These are phyloP conservation scores for Tardiomyces digboiensis DNA, from an alignment of 1,139 yeast species.

Conservation along the genomic window DNA sequence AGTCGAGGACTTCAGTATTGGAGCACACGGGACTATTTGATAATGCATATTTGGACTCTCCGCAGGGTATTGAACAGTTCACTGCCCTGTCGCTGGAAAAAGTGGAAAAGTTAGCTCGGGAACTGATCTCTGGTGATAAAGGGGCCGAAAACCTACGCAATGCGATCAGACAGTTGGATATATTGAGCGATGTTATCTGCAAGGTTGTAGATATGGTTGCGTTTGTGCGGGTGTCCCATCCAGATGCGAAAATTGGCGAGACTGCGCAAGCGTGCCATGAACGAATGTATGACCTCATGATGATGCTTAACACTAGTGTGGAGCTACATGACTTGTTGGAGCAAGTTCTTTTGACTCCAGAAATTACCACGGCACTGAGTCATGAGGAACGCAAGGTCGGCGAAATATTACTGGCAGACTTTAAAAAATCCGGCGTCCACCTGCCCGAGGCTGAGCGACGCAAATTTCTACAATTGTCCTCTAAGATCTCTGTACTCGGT, in stretches of 20 bases:
- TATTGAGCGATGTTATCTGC: constrained; percentile 80
- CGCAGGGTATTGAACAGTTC: constrained; percentile 63
- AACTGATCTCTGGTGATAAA: constrained; percentile 33
- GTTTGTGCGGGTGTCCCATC: constrained; percentile 84
- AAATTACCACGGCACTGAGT: constrained; percentile 34
- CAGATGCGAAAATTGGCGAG: constrained; percentile 54
- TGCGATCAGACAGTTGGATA: constrained; percentile 64
- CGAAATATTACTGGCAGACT: constrained; percentile 68
- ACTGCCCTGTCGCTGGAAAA: constrained; percentile 49
- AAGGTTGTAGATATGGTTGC: constrained; percentile 93
- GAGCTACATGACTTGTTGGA: constrained; percentile 55
- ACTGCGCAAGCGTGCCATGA: constrained; percentile 91
- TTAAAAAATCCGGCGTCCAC: constrained; percentile 83
- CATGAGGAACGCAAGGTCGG: constrained; percentile 82
- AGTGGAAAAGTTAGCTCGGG: constrained; percentile 53
- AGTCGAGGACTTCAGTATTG: not conserved
- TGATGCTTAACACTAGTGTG: constrained; percentile 77
- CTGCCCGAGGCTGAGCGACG: constrained; percentile 57
- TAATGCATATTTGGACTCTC: constrained; percentile 57
- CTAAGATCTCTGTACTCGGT: constrained; percentile 72
- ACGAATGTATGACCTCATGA: constrained; percentile 89
- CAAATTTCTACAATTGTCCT: constrained; percentile 70
- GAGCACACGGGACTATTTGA: constrained; percentile 54
- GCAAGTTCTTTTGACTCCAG: constrained; percentile 40
- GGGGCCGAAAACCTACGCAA: constrained; percentile 41